Evolutionary conservation across 2,329 filamentous ascomycete species (phyloP).

Genomic region (Bretziella fagacearum): DNA sequence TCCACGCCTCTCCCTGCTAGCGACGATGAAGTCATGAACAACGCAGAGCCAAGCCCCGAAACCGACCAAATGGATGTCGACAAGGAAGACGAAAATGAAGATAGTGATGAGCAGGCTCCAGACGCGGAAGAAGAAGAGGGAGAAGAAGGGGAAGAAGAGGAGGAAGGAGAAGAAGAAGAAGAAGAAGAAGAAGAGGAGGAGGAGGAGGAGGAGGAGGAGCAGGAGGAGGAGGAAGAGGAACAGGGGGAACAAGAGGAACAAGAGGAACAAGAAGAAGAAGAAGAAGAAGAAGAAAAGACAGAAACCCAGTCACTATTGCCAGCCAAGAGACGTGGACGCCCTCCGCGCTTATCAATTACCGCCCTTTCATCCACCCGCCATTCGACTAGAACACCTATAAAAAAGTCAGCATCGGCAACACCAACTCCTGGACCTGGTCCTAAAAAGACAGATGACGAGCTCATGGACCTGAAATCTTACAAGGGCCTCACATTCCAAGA

Average conservation of each 20-base stretch:
- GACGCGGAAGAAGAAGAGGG: conserved; percentile 21
- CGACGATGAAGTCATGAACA: conserved; percentile 22
- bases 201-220: conserved; percentile 12
- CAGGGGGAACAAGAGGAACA: conserved; percentile 20
- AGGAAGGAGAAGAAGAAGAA: conserved; percentile 19
- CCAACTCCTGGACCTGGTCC: conserved; percentile 8
- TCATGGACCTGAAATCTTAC: conserved; percentile 36
- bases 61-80: conserved; percentile 13
- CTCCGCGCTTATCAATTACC: conserved; percentile 4
- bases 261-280: conserved; percentile 13
- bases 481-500: conserved; percentile 63
- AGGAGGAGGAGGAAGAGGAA: not conserved
- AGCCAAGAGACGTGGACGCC: conserved; percentile 11
- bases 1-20: conserved; percentile 56
- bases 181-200: conserved; percentile 20
- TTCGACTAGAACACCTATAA: conserved; percentile 9
- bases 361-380: conserved; percentile 8
- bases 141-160: conserved; percentile 20
- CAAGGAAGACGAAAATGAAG: conserved; percentile 17
- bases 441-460: conserved; percentile 21
- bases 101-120: conserved; percentile 16
- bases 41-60: conserved; percentile 19
- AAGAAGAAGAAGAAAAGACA: conserved; percentile 2
- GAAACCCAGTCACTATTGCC: no score
- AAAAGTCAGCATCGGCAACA: conserved; percentile 2